Percentiles rank a stretch among this genome's conserved stretches.
phyloP scores from a whole-genome alignment of 2,329 filamentous ascomycete genomes.

The Colletotrichum sp. region DNA sequence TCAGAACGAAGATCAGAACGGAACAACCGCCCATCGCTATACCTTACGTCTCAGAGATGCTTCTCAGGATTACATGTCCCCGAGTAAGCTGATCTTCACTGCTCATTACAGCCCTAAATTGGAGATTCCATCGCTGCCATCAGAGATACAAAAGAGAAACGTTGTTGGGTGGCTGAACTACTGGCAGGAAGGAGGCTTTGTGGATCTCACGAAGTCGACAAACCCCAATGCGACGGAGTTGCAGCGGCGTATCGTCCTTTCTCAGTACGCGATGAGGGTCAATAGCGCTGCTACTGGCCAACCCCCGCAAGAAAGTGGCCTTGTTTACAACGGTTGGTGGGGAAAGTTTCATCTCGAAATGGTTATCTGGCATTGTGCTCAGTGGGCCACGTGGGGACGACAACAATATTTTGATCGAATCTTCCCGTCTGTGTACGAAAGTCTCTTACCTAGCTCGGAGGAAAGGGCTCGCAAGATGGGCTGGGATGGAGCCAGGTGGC shows the following conservation, averaged over 20 bases:
- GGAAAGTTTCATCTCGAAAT: conserved; percentile 49
- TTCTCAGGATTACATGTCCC: not conserved
- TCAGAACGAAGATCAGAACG: conserved; percentile 3
- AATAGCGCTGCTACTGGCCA: conserved; percentile 40
- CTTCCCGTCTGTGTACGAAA: conserved; percentile 47
- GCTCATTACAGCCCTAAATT: conserved; percentile 36
- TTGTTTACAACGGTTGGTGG: conserved; percentile 37
- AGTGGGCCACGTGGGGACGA: conserved; percentile 44
- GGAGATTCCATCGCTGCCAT: conserved; percentile 27
- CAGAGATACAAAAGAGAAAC: conserved; percentile 28
- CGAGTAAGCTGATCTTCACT: conserved; percentile 31
- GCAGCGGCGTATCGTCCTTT: conserved; percentile 37
- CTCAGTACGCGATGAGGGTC: conserved; percentile 47
- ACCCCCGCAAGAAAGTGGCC: conserved; percentile 5
- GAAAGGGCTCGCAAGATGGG: conserved; percentile 42
- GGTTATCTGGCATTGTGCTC: conserved; percentile 44
- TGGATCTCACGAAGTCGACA: conserved; percentile 42
- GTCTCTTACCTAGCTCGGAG: conserved; percentile 45
- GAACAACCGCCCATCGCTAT: not conserved
- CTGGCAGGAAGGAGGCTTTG: conserved; percentile 44
- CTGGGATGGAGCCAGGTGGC: conserved; percentile 49
- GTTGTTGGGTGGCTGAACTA: conserved; percentile 35
- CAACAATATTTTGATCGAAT: conserved; percentile 37
- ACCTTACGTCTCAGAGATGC: not conserved
- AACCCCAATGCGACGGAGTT: conserved; percentile 42